Percentiles rank a stretch among this genome's conserved stretches.
These are phyloP conservation scores for Fomitiporia mediterranea DNA, from an alignment of 1,284 basidiomycete genomes.

Conservation along the genomic window DNA sequence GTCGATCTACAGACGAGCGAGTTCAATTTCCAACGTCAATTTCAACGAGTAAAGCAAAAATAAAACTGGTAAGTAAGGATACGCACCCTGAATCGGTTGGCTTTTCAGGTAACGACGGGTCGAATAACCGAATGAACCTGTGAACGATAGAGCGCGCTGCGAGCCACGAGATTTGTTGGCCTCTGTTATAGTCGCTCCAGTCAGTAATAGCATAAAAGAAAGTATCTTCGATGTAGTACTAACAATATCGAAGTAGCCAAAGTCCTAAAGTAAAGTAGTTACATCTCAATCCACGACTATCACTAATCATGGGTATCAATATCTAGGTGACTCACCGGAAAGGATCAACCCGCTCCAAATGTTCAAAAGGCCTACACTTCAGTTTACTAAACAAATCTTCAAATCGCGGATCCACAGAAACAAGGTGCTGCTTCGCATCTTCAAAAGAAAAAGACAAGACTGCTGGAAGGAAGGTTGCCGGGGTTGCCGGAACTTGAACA, in stretches of 20 bases:
- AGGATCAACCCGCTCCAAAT: slow-evolving; percentile 66
- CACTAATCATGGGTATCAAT: too few species aligned
- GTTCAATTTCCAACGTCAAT: too few species aligned
- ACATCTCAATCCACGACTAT: not conserved
- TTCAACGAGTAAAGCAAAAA: too few species aligned
- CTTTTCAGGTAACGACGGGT: slow-evolving; percentile 68
- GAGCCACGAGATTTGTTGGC: slow-evolving; percentile 89
- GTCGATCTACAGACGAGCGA: too few species aligned
- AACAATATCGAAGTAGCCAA: slow-evolving; percentile 55
- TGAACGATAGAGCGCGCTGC: slow-evolving; percentile 86
- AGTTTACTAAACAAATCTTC: slow-evolving; percentile 59
- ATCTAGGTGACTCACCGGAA: slow-evolving; percentile 56
- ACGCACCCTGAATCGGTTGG: slow-evolving; percentile 40
- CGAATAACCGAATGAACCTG: slow-evolving; percentile 73
- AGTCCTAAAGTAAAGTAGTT: slow-evolving; percentile 28
- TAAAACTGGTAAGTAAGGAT: too few species aligned
- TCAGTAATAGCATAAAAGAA: not conserved
- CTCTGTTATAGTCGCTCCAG: slow-evolving; percentile 36
- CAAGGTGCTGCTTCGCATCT: slow-evolving; percentile 70
- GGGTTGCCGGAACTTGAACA: not conserved
- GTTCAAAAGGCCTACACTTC: slow-evolving; percentile 71
- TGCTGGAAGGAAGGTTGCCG: slow-evolving; percentile 47
- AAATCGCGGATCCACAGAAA: slow-evolving; percentile 67
- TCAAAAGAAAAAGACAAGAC: slow-evolving; percentile 70
- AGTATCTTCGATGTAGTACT: slow-evolving; percentile 21